phyloP scores from a whole-genome alignment of 1,284 basidiomycete genomes.

The Ustilago crameri region DNA sequence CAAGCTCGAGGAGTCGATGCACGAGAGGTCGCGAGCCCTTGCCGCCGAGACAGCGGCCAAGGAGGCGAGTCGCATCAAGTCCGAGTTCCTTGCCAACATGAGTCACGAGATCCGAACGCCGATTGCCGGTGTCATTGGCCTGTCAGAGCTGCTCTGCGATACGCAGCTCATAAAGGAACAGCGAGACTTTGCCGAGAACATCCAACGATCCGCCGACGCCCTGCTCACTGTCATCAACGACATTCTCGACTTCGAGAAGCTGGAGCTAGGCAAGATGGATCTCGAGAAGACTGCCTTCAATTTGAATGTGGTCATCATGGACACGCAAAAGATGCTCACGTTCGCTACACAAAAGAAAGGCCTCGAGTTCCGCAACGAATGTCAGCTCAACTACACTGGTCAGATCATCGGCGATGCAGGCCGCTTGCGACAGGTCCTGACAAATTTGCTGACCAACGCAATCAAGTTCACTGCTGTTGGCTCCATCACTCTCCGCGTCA shows the following conservation, averaged over 20 bases:
- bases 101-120: constrained; percentile 71
- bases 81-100: constrained; percentile 68
- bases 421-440: constrained; percentile 65
- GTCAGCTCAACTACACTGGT: constrained; percentile 54
- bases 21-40: constrained; percentile 64
- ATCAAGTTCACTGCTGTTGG: constrained; percentile 69
- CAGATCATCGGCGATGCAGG: constrained; percentile 62
- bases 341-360: constrained; percentile 67
- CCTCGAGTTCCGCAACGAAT: constrained; percentile 64
- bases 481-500: constrained; percentile 62
- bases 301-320: constrained; percentile 67
- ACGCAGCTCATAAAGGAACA: constrained; percentile 68
- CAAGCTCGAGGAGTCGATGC: constrained; percentile 62
- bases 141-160: constrained; percentile 66
- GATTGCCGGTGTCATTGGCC: constrained; percentile 68
- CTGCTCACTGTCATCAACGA: constrained; percentile 71
- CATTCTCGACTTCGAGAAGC: constrained; percentile 70
- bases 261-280: constrained; percentile 69
- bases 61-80: constrained; percentile 72
- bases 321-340: constrained; percentile 66
- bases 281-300: constrained; percentile 70
- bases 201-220: constrained; percentile 70
- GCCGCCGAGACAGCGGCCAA: constrained; percentile 69
- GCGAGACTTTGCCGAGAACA: constrained; percentile 70
- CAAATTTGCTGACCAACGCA: constrained; percentile 69